Evolutionary conservation across 345 rosid species (phyloP).

Genomic region (Bruguiera parviflora): DNA sequence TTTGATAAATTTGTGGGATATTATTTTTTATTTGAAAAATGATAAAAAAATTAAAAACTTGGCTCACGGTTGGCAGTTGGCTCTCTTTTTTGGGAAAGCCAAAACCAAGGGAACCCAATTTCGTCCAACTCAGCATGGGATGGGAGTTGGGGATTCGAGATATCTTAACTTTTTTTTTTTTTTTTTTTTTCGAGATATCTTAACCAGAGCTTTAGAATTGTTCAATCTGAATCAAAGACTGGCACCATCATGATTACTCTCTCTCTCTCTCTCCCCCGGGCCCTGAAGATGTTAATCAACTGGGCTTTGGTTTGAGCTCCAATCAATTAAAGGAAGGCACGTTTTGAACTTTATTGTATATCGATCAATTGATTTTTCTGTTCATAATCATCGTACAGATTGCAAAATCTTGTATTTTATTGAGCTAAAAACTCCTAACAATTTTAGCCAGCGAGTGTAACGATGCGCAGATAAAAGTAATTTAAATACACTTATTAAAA

Average conservation of each 20-base stretch:
- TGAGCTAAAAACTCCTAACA: background rate
- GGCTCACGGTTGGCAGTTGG: conserved; percentile 39
- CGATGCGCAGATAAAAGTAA: too few relatives aligned
- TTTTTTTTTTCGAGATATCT: conserved; percentile 18
- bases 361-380: background rate
- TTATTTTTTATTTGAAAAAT: too few relatives aligned
- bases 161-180: conserved; percentile 8
- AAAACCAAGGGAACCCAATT: conserved; percentile 31
- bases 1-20: background rate
- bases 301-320: conserved; percentile 23
- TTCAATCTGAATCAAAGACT: conserved; percentile 29
- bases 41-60: background rate
- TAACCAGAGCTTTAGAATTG: conserved; percentile 21
- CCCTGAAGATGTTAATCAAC: conserved; percentile 15
- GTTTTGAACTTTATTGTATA: conserved; percentile 22
- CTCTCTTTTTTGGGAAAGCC: conserved; percentile 27
- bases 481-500: too few relatives aligned
- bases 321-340: conserved; percentile 37
- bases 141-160: conserved; percentile 37
- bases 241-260: conserved; percentile 26
- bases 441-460: too few relatives aligned
- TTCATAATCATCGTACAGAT: background rate
- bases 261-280: background rate
- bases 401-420: conserved; percentile 1
- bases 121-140: conserved; percentile 37